Evolutionary conservation across 225 moss, liverwort and hornwort genomes (phyloP).

Genomic region (Physcomitrium patens): DNA sequence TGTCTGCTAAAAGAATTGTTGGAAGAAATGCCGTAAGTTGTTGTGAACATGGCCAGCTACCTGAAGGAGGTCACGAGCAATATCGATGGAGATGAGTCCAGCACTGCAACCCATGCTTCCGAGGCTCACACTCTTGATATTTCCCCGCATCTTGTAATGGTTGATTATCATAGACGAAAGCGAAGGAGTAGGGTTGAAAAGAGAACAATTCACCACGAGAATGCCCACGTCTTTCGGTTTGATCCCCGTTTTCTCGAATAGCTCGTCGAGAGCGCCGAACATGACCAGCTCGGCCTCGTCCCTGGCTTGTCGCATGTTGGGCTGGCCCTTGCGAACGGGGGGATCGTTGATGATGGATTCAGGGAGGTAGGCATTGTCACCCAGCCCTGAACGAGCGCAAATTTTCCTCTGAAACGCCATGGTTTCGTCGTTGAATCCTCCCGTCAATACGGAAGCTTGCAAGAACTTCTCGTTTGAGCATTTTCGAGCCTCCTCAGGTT

Average conservation of each 20-base stretch:
- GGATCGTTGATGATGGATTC: slow-evolving; percentile 44
- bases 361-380: slow-evolving; percentile 47
- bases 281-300: slow-evolving; percentile 41
- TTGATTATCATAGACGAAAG: slow-evolving; percentile 58
- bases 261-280: slow-evolving; percentile 58
- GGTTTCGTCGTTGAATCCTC: slow-evolving; percentile 22
- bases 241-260: slow-evolving; percentile 49
- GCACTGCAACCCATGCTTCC: slow-evolving; percentile 63
- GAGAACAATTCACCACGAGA: slow-evolving; percentile 53
- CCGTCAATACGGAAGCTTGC: slow-evolving; percentile 6
- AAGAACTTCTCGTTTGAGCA: slow-evolving; percentile 18
- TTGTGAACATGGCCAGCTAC: slow-evolving; percentile 1
- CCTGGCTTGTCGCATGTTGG: slow-evolving; percentile 47
- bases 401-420: slow-evolving; percentile 44
- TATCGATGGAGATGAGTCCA: slow-evolving; percentile 47
- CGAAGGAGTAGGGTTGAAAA: slow-evolving; percentile 61
- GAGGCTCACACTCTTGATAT: slow-evolving; percentile 50
- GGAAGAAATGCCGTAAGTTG: no score
- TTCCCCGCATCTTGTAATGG: slow-evolving; percentile 66
- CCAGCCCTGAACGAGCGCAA: slow-evolving; percentile 39
- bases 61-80: slow-evolving; percentile 60
- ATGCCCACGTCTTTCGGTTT: slow-evolving; percentile 58
- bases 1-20: background rate
- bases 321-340: slow-evolving; percentile 42
- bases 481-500: slow-evolving; percentile 22